Evolutionary conservation across 257 asterid genomes (phyloP).

Genomic region (Jacaranda mimosifolia): DNA sequence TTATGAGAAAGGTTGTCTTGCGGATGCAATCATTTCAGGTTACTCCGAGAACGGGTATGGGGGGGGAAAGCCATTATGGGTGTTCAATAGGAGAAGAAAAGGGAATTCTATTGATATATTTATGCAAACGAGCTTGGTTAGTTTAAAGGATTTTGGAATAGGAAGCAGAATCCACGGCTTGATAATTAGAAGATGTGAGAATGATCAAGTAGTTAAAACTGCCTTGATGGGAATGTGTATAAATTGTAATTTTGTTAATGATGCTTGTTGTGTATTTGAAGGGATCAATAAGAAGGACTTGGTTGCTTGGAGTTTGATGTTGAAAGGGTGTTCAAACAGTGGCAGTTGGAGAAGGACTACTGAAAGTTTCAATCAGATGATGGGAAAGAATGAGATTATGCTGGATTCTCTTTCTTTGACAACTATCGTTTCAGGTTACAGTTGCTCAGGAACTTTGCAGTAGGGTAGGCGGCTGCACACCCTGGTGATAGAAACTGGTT

Average conservation of each 20-base stretch:
- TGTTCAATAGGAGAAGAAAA: constrained; percentile 48
- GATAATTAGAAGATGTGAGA: constrained; percentile 45
- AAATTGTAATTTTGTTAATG: constrained; percentile 34
- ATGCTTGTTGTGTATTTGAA: constrained; percentile 56
- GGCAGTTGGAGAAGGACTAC: constrained; percentile 52
- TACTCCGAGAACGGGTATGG: constrained; percentile 54
- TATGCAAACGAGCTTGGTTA: constrained; percentile 55
- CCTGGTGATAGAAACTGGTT: constrained; percentile 54
- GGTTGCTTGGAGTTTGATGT: constrained; percentile 68
- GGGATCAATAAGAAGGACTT: constrained; percentile 57
- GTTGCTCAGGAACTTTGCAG: constrained; percentile 61
- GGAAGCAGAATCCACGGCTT: constrained; percentile 53
- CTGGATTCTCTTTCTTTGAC: constrained; percentile 57
- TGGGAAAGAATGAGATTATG: constrained; percentile 39
- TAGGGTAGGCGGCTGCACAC: constrained; percentile 61
- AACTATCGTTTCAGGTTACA: constrained; percentile 61
- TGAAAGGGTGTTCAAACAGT: constrained; percentile 58
- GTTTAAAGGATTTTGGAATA: constrained; percentile 37
- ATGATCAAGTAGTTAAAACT: constrained; percentile 50
- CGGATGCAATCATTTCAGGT: constrained; percentile 66
- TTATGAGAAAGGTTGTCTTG: constrained; percentile 56
- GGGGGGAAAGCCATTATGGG: constrained; percentile 57
- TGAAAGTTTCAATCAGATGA: constrained; percentile 58
- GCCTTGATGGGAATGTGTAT: constrained; percentile 58
- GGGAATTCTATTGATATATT: constrained; percentile 45